Evolutionary conservation across 495 filamentous ascomycete species (phyloP), one percentile per base, ranked within the genome.

Genomic region (Astrocystis sublimbata): DNA sequence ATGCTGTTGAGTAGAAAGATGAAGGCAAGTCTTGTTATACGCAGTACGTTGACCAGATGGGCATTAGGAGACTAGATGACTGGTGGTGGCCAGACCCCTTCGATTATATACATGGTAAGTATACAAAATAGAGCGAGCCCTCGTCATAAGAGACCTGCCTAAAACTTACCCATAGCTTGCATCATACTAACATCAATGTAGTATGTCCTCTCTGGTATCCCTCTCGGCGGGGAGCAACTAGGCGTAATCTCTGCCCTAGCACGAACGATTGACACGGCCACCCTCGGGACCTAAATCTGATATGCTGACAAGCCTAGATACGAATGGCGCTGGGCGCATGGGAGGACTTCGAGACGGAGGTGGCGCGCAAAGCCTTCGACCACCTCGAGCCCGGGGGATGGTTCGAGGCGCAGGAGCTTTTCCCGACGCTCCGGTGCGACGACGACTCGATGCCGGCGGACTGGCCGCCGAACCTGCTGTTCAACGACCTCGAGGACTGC

Each of bases 371-470:
- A 24, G 74, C 72, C 12, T 79, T 74, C 43, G 54, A 79, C 40
- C 79, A 86, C 55, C 77, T 86, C 21, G 81, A 83, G 63, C 86
- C 87, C 0, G 86, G 86, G n/a, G 86, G 86, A 33, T 89, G 81
- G 70, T 71, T 89, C 43, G 87, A 90, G 71, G 80, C 80, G 59
- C 85, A 89, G 61, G 88, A 91, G 61, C 63, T 85, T 26, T 79
- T 84, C 55, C 75, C 75, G n/a, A 76, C 76, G n/a, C 80, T 81
- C 4, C 69, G 71, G 55, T 87, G 84, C 64, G 87, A 90, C 63
- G 87, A 90, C 60, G 81, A 73, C 9, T 85, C 84, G 4, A 80
- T 90, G 75, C 61, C 71, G 1, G 46, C 55, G 4, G 68, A 73
- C 59, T 73, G 59, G 43, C 75, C 74, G 4, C 74, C 84, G 26